Evolutionary conservation across 2,329 filamentous ascomycete species (phyloP).

Genomic region (Colletotrichum gigasporum): DNA sequence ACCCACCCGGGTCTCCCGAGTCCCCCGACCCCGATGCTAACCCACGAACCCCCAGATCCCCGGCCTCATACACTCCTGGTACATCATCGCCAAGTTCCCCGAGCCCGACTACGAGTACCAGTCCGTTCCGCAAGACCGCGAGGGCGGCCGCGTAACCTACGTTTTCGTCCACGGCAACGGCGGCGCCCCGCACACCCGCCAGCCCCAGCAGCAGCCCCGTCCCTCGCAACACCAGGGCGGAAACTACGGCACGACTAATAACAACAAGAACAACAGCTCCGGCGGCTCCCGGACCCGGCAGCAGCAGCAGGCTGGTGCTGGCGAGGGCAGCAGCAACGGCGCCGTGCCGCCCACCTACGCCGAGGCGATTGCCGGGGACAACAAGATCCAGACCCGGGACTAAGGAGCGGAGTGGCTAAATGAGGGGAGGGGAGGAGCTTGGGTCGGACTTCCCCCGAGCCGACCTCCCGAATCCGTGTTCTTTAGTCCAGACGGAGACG

Average conservation of each 20-base stretch:
- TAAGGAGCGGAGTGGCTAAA: too few species aligned
- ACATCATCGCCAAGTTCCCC: constrained; percentile 93
- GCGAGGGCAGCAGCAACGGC: constrained; percentile 54
- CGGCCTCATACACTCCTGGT: constrained; percentile 94
- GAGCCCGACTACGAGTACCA: constrained; percentile 79
- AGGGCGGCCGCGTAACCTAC: constrained; percentile 74
- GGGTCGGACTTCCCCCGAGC: too few species aligned
- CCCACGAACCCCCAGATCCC: constrained; percentile 64
- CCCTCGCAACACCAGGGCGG: constrained; percentile 41
- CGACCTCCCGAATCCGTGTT: too few species aligned
- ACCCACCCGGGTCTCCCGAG: constrained; percentile 34
- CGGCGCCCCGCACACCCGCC: constrained; percentile 40
- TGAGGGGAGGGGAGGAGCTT: too few species aligned
- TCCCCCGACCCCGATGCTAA: constrained; percentile 42
- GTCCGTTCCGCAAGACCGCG: constrained; percentile 62
- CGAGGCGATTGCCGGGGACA: constrained; percentile 83
- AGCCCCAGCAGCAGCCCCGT: constrained; percentile 42
- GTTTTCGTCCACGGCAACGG: constrained; percentile 73
- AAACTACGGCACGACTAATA: constrained; percentile 54
- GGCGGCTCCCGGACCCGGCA: constrained; percentile 38
- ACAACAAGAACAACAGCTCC: constrained; percentile 37
- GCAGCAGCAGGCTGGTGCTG: constrained; percentile 45
- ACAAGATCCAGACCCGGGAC: constrained; percentile 84
- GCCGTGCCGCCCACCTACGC: constrained; percentile 84
- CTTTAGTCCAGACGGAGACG: too few species aligned